These are phyloP conservation scores for Lentinus brumalis DNA, from an alignment of 768 basidiomycete species.

Conservation along the genomic window DNA sequence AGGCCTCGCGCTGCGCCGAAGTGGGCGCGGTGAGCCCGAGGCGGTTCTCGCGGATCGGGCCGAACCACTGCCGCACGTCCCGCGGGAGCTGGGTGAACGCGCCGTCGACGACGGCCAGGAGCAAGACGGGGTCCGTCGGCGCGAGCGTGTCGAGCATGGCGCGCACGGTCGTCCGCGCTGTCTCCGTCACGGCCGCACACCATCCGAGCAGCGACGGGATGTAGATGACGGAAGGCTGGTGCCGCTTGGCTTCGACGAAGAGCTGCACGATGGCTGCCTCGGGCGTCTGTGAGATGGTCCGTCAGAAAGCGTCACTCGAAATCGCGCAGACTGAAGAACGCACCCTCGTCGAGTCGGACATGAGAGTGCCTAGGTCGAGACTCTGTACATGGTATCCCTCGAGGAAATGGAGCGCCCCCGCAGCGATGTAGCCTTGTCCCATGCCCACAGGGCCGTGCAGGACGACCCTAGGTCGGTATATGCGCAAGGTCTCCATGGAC, in stretches of 20 bases:
- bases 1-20: conserved; percentile 58
- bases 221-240: conserved; percentile 94
- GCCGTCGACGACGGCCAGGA: conserved; percentile 89
- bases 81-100: conserved; percentile 64
- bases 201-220: conserved; percentile 88
- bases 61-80: conserved; percentile 94
- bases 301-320: not conserved
- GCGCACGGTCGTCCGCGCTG: conserved; percentile 79
- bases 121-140: conserved; percentile 90
- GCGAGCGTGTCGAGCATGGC: conserved; percentile 90
- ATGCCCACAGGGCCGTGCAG: conserved; percentile 81
- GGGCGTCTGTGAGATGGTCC: conserved; percentile 54
- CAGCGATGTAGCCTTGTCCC: conserved; percentile 90
- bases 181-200: conserved; percentile 84
- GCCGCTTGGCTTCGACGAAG: conserved; percentile 95
- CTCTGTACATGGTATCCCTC: conserved; percentile 97
- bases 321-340: conserved; percentile 31
- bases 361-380: conserved; percentile 84
- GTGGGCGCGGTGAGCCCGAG: conserved; percentile 61
- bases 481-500: conserved; percentile 86
- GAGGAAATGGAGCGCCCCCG: conserved; percentile 88
- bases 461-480: conserved; percentile 87
- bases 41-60: conserved; percentile 70
- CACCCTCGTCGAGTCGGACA: conserved; percentile 89
- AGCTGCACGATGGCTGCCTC: conserved; percentile 95